A percentile compares a stretch with the other conserved stretches of the same genome.
Evolutionary conservation across 2,329 filamentous ascomycete genomes (phyloP).

Genomic region (Claviceps africana): DNA sequence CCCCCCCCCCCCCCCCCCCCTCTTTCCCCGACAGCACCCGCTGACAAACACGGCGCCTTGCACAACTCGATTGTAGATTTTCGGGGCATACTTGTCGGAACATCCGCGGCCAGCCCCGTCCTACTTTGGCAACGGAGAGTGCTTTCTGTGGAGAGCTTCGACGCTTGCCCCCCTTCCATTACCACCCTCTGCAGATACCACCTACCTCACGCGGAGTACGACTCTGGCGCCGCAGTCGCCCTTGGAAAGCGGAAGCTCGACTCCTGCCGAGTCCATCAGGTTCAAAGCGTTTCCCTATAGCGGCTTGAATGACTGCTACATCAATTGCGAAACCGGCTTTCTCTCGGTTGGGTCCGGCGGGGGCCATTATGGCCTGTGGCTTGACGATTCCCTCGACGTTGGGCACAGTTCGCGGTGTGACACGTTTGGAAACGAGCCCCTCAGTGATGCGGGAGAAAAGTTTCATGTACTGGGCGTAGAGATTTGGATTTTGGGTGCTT

Average conservation of each 20-base stretch:
- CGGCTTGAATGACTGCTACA: slow-evolving; percentile 91
- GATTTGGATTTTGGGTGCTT: slow-evolving; percentile 72
- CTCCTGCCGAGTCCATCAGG: slow-evolving; percentile 55
- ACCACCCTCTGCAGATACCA: slow-evolving; percentile 38
- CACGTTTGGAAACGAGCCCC: slow-evolving; percentile 87
- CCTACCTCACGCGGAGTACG: slow-evolving; percentile 29
- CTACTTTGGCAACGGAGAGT: slow-evolving; percentile 94
- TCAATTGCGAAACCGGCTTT: slow-evolving; percentile 77
- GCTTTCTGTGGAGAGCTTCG: slow-evolving; percentile 57
- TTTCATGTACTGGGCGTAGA: slow-evolving; percentile 87
- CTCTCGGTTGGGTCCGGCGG: slow-evolving; percentile 78
- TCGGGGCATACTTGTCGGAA: slow-evolving; percentile 90
- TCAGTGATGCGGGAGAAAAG: slow-evolving; percentile 85
- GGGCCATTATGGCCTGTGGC: slow-evolving; percentile 85
- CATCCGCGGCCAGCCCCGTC: slow-evolving; percentile 65
- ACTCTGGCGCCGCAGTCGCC: slow-evolving; percentile 16
- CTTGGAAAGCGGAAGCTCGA: slow-evolving; percentile 10
- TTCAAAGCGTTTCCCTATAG: slow-evolving; percentile 98
- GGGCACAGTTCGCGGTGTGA: slow-evolving; percentile 74
- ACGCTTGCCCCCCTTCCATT: slow-evolving; percentile 38
- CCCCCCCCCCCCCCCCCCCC: neutral
- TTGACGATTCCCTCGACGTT: slow-evolving; percentile 71
- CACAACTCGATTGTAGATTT: slow-evolving; percentile 37
- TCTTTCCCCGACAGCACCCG: neutral
- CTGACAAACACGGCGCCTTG: slow-evolving; percentile 1